Evolutionary conservation across 176 grass and related monocot genomes (phyloP), one percentile per base, ranked within the genome.

Genomic region (Paspalum vaginatum): DNA sequence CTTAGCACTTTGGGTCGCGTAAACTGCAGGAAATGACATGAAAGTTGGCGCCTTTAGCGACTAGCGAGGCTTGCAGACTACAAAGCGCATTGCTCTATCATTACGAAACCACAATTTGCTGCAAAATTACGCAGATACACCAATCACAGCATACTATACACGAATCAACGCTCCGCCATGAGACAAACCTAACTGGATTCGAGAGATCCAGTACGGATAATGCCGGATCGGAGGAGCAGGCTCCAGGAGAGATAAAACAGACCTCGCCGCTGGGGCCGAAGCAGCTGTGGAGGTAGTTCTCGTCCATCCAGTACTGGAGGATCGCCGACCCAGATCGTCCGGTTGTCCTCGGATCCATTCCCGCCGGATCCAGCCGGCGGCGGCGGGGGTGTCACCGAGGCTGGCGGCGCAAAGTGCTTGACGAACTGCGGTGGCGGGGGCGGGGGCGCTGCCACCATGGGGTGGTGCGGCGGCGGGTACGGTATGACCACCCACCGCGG

Each of bases 291-390:
- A 90, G 88, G 65, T 89, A 89, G 56, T 81, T 85, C 77, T 89
- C 87, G 42, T 89, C 87, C 87, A 89, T 89, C 87, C 87, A 89
- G 65, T 85, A 89, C 82, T 85, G 87, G 48, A 89, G 88, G 69
- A n/a, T 90, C 88, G 9, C 88, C 88, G 6, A 90, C 80, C 88
- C 88, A 90, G 80, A 90, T 90, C 75, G 88, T 90, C 62, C 84
- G 69, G 88, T 90, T 90, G 75, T 87, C 84, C 65, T 90, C 83
- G 61, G 62, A 54, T 52, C 76, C 87, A 48, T 88, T 85, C 13
- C 84, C 75, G 46, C 79, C 80, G 46, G 80, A 83, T 86, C 79
- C 75, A 24, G 46, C 77, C 10, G 80, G 57, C 48, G 82, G 81
- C 71, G 77, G 87, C 13, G 82, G 87, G 77, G 87, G 87, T 10